Percentiles rank a stretch among this genome's conserved stretches.
phyloP scores from a whole-genome alignment of 305 asterid species.

The Fraxinus xanthoxyloides region DNA sequence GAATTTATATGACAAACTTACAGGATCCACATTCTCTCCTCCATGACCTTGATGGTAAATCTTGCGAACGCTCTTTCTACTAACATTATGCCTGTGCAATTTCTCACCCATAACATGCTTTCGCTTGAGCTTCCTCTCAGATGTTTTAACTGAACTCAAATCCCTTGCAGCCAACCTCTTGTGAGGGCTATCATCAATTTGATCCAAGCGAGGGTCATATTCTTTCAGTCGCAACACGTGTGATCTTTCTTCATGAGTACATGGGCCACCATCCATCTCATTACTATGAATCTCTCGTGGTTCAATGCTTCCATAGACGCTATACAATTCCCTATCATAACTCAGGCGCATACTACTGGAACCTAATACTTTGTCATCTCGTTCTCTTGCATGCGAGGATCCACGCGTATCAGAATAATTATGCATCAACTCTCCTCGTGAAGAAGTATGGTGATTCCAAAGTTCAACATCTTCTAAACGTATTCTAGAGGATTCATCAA shows the following conservation, averaged over 20 bases:
- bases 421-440: slow-evolving; percentile 23
- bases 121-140: slow-evolving; percentile 22
- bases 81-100: slow-evolving; percentile 24
- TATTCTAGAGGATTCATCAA: slow-evolving; percentile 36
- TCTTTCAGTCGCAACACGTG: slow-evolving; percentile 31
- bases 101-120: slow-evolving; percentile 28
- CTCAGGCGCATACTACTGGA: slow-evolving; percentile 32
- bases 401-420: slow-evolving; percentile 27
- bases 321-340: slow-evolving; percentile 28
- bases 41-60: slow-evolving; percentile 28
- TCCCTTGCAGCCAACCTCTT: slow-evolving; percentile 29
- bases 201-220: slow-evolving; percentile 24
- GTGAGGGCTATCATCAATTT: slow-evolving; percentile 26
- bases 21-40: slow-evolving; percentile 28
- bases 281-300: slow-evolving; percentile 24
- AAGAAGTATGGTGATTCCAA: slow-evolving; percentile 31
- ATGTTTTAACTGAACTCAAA: slow-evolving; percentile 23
- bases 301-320: slow-evolving; percentile 30
- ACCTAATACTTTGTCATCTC: slow-evolving; percentile 32
- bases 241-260: slow-evolving; percentile 32
- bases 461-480: slow-evolving; percentile 30
- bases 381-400: slow-evolving; percentile 28
- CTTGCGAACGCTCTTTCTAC: slow-evolving; percentile 37
- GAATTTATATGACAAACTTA: slow-evolving; percentile 26
- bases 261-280: slow-evolving; percentile 27